Conservation (phyloP, 179 eudicot species). For the Sideroxylon spinosum region DNA sequence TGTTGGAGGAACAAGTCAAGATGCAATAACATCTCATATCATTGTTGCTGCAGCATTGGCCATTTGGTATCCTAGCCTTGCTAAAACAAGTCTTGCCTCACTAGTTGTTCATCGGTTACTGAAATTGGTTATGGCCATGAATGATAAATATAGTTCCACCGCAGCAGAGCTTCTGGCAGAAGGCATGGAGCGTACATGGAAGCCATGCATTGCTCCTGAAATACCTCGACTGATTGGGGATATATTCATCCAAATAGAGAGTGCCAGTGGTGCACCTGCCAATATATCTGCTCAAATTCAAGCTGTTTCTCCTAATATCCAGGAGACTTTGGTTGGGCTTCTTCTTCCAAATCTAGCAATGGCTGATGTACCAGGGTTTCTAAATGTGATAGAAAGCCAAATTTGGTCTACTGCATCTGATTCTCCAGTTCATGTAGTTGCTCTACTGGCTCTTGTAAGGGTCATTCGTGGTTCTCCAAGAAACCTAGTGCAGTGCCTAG, state of each 20-base stretch:
- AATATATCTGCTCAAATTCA: conserved; percentile 37
- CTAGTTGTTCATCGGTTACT: conserved; percentile 68
- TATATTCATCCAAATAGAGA: conserved; percentile 87
- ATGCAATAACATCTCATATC: conserved; percentile 92
- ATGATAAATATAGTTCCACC: conserved; percentile 79
- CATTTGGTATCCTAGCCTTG: conserved; percentile 95
- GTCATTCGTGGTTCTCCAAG: conserved; percentile 84
- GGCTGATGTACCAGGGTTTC: conserved; percentile 79
- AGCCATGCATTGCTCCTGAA: conserved; percentile 71
- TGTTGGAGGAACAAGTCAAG: conserved; percentile 93
- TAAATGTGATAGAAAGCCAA: conserved; percentile 79
- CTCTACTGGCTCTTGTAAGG: conserved; percentile 78
- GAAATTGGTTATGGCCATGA: conserved; percentile 92
- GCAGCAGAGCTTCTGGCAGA: conserved; percentile 95
- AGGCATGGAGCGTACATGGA: conserved; percentile 99
- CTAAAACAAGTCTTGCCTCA: conserved; percentile 62
- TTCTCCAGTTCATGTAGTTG: conserved; percentile 86
- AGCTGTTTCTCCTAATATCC: conserved; percentile 54
- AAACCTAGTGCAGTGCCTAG: conserved; percentile 69
- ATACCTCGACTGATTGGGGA: conserved; percentile 80
- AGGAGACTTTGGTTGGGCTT: conserved; percentile 65
- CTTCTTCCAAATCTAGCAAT: conserved; percentile 94
- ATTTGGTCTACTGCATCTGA: conserved; percentile 99
- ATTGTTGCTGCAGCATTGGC: conserved; percentile 90
- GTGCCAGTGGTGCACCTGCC: conserved; percentile 65